Evolutionary conservation across 805 yeast genomes (phyloP).

Genomic region (Yarrowia sp.): DNA sequence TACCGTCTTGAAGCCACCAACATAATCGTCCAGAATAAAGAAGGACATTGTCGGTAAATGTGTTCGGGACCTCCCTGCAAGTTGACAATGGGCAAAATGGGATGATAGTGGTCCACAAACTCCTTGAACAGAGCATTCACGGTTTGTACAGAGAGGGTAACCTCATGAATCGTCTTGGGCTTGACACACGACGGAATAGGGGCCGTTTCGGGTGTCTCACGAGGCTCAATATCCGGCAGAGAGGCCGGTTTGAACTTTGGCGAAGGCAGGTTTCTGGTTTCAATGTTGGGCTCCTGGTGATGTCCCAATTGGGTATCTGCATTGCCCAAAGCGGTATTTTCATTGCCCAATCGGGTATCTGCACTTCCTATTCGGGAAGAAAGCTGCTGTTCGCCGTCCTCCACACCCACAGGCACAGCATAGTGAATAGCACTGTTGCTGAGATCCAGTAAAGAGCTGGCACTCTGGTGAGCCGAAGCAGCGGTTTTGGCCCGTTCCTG

Average conservation of each 20-base stretch:
- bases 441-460: constrained; percentile 29
- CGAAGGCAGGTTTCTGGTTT: constrained; percentile 2
- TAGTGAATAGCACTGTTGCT: neutral
- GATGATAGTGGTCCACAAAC: constrained; percentile 75
- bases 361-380: neutral
- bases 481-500: constrained; percentile 28
- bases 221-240: neutral
- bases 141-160: constrained; percentile 56
- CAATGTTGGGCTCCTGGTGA: neutral
- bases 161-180: constrained; percentile 68
- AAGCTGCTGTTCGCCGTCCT: neutral
- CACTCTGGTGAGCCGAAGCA: constrained; percentile 23
- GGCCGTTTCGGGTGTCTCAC: neutral
- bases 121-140: constrained; percentile 64
- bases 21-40: constrained; percentile 90
- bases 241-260: neutral
- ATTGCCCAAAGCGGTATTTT: neutral
- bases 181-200: constrained; percentile 42
- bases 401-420: constrained; percentile 9
- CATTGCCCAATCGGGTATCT: neutral
- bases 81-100: constrained; percentile 84
- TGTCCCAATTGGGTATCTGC: neutral
- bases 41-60: constrained; percentile 75
- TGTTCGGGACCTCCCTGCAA: constrained; percentile 76
- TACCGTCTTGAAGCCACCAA: constrained; percentile 74